These are phyloP conservation scores for Myxozyma geophila DNA, from an alignment of 805 yeast genomes.

Conservation along the genomic window DNA sequence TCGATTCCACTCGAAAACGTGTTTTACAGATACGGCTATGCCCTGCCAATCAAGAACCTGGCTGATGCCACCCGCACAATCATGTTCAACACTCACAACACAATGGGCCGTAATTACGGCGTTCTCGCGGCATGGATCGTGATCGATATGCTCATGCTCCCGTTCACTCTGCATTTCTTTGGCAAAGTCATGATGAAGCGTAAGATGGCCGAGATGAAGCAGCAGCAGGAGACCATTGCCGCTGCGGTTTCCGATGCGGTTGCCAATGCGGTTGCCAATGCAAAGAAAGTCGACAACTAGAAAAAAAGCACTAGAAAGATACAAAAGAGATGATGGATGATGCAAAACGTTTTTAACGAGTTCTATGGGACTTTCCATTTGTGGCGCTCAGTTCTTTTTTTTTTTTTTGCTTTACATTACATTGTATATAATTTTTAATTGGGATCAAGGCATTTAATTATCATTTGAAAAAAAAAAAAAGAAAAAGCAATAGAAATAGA, in stretches of 20 bases:
- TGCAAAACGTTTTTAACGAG: background rate
- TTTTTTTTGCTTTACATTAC: background rate
- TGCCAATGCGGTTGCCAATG: too few relatives aligned
- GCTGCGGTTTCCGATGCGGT: too few relatives aligned
- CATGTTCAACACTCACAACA: conserved; percentile 60
- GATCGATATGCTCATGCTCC: conserved; percentile 44
- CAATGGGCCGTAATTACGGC: conserved; percentile 65
- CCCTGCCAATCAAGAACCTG: conserved; percentile 70
- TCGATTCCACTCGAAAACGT: conserved; percentile 62
- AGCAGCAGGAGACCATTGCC: background rate
- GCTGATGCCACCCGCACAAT: conserved; percentile 64
- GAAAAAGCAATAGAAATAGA: too few relatives aligned
- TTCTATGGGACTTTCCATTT: background rate
- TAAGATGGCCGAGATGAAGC: conserved; percentile 14
- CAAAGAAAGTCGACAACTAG: background rate
- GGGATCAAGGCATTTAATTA: too few relatives aligned
- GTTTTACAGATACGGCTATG: conserved; percentile 69
- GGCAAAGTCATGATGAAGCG: conserved; percentile 15
- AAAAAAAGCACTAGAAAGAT: background rate
- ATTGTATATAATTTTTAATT: background rate
- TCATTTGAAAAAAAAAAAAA: too few relatives aligned
- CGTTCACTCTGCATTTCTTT: conserved; percentile 19
- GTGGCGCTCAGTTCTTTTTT: background rate
- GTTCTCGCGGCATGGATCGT: conserved; percentile 65
- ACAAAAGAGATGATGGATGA: background rate